Evolutionary conservation across 1,139 yeast genomes (phyloP).

Genomic region (Hyphopichia pseudoburtonii): DNA sequence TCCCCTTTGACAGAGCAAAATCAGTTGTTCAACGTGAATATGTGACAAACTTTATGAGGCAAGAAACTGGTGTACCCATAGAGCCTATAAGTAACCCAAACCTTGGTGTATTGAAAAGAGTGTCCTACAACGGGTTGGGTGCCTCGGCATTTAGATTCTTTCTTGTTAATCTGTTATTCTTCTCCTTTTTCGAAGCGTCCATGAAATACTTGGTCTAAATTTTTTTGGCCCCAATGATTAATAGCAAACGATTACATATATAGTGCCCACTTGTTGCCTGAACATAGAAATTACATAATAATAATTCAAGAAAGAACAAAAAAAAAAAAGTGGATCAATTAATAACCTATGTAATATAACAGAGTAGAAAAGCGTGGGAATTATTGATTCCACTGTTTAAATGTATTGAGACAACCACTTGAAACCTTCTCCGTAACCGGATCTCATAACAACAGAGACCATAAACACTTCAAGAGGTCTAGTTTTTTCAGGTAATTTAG

Average conservation of each 20-base stretch:
- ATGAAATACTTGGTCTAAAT: conserved; percentile 3
- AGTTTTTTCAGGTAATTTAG: conserved; percentile 67
- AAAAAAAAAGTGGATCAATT: too few species aligned
- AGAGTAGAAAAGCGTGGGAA: too few species aligned
- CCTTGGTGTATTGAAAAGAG: not conserved
- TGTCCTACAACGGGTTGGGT: conserved; percentile 1
- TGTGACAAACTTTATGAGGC: not conserved
- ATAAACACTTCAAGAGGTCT: conserved; percentile 96
- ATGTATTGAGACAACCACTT: conserved; percentile 96
- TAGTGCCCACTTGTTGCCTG: too few species aligned
- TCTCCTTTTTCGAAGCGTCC: conserved; percentile 3
- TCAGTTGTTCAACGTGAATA: conserved; percentile 5
- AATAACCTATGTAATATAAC: not conserved
- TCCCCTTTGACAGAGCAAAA: conserved; percentile 7
- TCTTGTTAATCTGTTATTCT: conserved; percentile 3
- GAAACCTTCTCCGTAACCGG: conserved; percentile 94
- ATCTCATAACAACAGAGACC: conserved; percentile 97
- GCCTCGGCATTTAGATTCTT: conserved; percentile 3
- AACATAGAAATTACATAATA: too few species aligned
- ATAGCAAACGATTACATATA: too few species aligned
- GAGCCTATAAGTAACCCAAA: not conserved
- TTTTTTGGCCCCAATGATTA: too few species aligned
- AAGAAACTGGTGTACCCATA: not conserved
- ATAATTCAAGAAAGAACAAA: not conserved
- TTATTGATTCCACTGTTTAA: conserved; percentile 25